Base-by-base conservation (phyloP, 129 eudicot species). In the Dittrichia graveolens region DNA sequence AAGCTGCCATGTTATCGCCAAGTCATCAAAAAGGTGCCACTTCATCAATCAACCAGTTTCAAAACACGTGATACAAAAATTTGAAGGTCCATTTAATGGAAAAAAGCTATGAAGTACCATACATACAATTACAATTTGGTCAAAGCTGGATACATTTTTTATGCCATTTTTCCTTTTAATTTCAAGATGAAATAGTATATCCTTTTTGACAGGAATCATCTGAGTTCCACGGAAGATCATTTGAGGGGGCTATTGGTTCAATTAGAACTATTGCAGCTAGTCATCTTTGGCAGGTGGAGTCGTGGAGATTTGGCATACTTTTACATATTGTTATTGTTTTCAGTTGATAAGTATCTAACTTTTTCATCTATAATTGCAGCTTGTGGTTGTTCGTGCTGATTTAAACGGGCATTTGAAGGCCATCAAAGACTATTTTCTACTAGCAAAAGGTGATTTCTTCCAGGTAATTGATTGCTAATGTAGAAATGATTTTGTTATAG, bases 381-480 rank as follows among this genome's bases (percentile, higher is more conserved):
- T 94, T 76, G 96, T 94, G 61, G 96, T 88, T 68, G 93, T 94
- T 45, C 93, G 93, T 54, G 98, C 98, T 18, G 92, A 90, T 82
- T 75, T 94, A 57, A 86, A 84, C 81, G 98, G 98, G 53, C 96
- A 90, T 83, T 70, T 94, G 70, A 94, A 86, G 76, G 96, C 98
- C 79, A 88, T 94, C 35, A 94, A 90, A 81, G 96, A 94, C 74
- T 94, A 94, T 76, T 94, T 90, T 81, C 93, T 94, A 78, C 72
- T 94, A 76, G 98, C 96, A 49, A 90, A 94, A 85, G 97, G 98
- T 53, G 98, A 94, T 82, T 90, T 94, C 50, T 90, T 94, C 77
- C 98, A 90, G 98, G 98, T 90, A 82, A 44, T 52, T 38, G 45
- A 41, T 75, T 63, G 50, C 58, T 52, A 67, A 8, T 67, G 45